phyloP scores from a whole-genome alignment of 2,329 filamentous ascomycete genomes.

The Thyridium curvatum region DNA sequence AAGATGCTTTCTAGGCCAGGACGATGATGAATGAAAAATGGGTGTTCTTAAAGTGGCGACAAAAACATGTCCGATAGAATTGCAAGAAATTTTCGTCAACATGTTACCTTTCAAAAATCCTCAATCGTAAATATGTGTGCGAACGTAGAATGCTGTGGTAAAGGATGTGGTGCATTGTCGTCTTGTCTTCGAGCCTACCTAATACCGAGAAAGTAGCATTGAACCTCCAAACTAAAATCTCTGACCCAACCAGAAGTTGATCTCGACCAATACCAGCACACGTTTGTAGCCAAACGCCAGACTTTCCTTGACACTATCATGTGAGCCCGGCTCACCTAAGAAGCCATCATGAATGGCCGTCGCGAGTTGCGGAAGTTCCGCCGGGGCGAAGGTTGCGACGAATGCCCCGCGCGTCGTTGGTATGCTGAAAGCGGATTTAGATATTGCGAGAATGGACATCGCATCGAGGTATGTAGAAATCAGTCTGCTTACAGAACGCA shows the following conservation, averaged over 20 bases:
- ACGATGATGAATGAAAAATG: slow-evolving; percentile 18
- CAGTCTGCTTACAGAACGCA: not conserved
- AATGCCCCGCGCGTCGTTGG: slow-evolving; percentile 67
- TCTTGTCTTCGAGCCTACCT: too few species aligned
- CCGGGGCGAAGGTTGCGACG: slow-evolving; percentile 47
- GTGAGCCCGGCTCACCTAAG: too few species aligned
- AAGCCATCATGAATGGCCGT: slow-evolving; percentile 12
- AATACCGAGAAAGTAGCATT: too few species aligned
- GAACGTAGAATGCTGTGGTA: too few species aligned
- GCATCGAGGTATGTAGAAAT: slow-evolving; percentile 55
- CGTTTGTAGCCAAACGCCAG: too few species aligned
- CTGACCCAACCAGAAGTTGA: too few species aligned
- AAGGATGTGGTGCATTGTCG: too few species aligned
- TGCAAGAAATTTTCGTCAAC: slow-evolving; percentile 13
- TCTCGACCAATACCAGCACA: too few species aligned
- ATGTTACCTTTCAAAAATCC: slow-evolving; percentile 1
- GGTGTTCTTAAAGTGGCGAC: slow-evolving; percentile 25
- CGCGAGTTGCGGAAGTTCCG: slow-evolving; percentile 43
- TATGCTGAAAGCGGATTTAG: slow-evolving; percentile 70
- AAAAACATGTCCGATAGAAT: slow-evolving; percentile 28
- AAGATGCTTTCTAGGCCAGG: slow-evolving; percentile 1
- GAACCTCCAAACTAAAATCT: too few species aligned
- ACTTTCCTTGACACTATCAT: too few species aligned
- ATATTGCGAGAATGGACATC: slow-evolving; percentile 77
- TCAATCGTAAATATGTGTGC: too few species aligned